phyloP scores from a whole-genome alignment of 768 basidiomycete genomes.

The Auricularia cornea region DNA sequence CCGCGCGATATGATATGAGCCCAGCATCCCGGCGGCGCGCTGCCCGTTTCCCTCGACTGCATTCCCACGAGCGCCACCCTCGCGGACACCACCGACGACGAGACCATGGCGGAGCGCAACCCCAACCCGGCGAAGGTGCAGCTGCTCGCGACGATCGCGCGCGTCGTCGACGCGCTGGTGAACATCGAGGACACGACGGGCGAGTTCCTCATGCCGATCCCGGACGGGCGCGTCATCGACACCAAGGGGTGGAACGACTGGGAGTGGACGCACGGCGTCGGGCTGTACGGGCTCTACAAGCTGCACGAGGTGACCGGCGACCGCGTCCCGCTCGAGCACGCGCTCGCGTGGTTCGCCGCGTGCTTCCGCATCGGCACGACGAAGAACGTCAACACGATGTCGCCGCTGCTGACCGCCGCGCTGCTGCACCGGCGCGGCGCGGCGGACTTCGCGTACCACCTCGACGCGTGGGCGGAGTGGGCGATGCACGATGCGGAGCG shows the following conservation, averaged over 20 bases:
- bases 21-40: too few relatives aligned
- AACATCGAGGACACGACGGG: slow-evolving; percentile 47
- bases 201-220: slow-evolving; percentile 40
- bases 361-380: slow-evolving; percentile 43
- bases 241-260: slow-evolving; percentile 54
- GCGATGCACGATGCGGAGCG: slow-evolving; percentile 40
- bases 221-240: slow-evolving; percentile 44
- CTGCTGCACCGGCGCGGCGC: slow-evolving; percentile 32
- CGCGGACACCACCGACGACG: too few relatives aligned
- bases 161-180: slow-evolving; percentile 36
- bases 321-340: slow-evolving; percentile 29
- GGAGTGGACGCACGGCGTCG: slow-evolving; percentile 44
- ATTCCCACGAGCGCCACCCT: too few relatives aligned
- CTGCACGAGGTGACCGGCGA: slow-evolving; percentile 35
- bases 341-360: slow-evolving; percentile 40
- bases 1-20: too few relatives aligned
- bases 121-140: slow-evolving; percentile 24
- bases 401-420: slow-evolving; percentile 39
- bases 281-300: slow-evolving; percentile 34
- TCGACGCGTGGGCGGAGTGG: slow-evolving; percentile 46
- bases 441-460: slow-evolving; percentile 29
- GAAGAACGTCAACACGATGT: slow-evolving; percentile 55
- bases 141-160: slow-evolving; percentile 23
- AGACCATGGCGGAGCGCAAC: slow-evolving; percentile 25
- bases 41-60: too few relatives aligned